Conservation (phyloP, 139 green algal species). For the Micromonas pusilla region DNA sequence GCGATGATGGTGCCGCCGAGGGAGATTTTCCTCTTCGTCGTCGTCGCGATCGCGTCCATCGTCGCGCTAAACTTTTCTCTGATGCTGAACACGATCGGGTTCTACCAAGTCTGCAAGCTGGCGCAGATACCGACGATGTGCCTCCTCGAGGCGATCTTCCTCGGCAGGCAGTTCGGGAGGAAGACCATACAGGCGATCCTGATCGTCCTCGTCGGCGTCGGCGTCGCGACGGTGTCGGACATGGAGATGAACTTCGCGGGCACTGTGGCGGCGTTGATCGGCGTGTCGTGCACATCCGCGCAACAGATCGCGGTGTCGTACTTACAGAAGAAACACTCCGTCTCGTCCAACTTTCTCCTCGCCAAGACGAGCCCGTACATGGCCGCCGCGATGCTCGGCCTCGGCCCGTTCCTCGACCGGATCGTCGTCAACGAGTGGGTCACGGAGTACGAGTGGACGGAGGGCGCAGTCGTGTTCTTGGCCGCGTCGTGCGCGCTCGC, state of each 20-base stretch:
- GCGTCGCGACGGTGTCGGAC: conserved; percentile 35
- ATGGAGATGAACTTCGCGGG: conserved; percentile 45
- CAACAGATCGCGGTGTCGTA: conserved; percentile 82
- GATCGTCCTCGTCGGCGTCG: conserved; percentile 64
- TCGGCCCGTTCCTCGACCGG: conserved; percentile 68
- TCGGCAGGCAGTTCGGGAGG: conserved; percentile 51
- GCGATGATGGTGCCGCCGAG: conserved; percentile 32
- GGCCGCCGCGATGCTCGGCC: conserved; percentile 57
- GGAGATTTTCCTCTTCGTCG: conserved; percentile 48
- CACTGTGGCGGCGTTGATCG: conserved; percentile 59
- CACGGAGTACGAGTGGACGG: conserved; percentile 48
- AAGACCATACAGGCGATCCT: conserved; percentile 51
- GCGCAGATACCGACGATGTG: conserved; percentile 83
- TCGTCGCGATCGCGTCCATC: conserved; percentile 48
- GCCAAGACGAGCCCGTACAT: conserved; percentile 61
- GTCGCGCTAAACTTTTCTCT: conserved; percentile 53
- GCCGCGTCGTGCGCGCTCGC: conserved; percentile 56
- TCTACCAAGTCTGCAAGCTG: conserved; percentile 79
- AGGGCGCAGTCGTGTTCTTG: conserved; percentile 43
- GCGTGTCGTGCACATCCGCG: conserved; percentile 65
- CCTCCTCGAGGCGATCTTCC: conserved; percentile 63
- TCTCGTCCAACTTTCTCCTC: conserved; percentile 72
- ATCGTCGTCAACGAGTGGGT: conserved; percentile 54
- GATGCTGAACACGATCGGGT: conserved; percentile 54
- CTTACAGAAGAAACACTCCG: conserved; percentile 64